Evolutionary conservation across 2,329 filamentous ascomycete species (phyloP).

Genomic region (Apiospora hydei): DNA sequence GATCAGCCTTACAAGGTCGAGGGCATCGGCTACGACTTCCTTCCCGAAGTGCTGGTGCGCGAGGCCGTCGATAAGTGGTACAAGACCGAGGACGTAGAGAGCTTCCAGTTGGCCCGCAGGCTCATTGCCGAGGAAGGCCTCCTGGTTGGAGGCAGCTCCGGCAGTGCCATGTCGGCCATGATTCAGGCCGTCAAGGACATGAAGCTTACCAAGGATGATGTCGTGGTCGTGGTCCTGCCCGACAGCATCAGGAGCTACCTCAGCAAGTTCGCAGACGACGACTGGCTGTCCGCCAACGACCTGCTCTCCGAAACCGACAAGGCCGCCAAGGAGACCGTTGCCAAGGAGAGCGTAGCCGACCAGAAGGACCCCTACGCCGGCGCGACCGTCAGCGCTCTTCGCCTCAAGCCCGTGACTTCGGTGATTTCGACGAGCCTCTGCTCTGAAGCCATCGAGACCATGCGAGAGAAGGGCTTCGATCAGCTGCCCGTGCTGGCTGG

Average conservation of each 20-base stretch:
- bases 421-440: slow-evolving; percentile 75
- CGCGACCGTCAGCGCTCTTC: slow-evolving; percentile 81
- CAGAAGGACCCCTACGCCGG: slow-evolving; percentile 73
- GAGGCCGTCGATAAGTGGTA: slow-evolving; percentile 90
- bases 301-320: slow-evolving; percentile 69
- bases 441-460: slow-evolving; percentile 91
- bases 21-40: slow-evolving; percentile 98
- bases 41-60: slow-evolving; percentile 90
- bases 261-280: slow-evolving; percentile 97
- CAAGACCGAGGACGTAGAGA: slow-evolving; percentile 93
- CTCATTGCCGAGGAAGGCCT: slow-evolving; percentile 95
- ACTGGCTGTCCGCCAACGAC: slow-evolving; percentile 97
- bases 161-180: slow-evolving; percentile 86
- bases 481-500: slow-evolving; percentile 88
- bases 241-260: slow-evolving; percentile 98
- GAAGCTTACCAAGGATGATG: slow-evolving; percentile 80
- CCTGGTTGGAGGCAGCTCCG: slow-evolving; percentile 90
- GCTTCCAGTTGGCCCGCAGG: slow-evolving; percentile 87
- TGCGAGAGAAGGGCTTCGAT: slow-evolving; percentile 98
- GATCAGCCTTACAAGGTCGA: slow-evolving; percentile 97
- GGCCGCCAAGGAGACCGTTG: slow-evolving; percentile 56
- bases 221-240: slow-evolving; percentile 88
- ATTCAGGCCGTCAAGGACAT: slow-evolving; percentile 79
- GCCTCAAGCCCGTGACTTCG: slow-evolving; percentile 93
- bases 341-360: slow-evolving; percentile 47